Conservation (phyloP, 192 early-diverging fungal species). For the Backusella morwellensis region DNA sequence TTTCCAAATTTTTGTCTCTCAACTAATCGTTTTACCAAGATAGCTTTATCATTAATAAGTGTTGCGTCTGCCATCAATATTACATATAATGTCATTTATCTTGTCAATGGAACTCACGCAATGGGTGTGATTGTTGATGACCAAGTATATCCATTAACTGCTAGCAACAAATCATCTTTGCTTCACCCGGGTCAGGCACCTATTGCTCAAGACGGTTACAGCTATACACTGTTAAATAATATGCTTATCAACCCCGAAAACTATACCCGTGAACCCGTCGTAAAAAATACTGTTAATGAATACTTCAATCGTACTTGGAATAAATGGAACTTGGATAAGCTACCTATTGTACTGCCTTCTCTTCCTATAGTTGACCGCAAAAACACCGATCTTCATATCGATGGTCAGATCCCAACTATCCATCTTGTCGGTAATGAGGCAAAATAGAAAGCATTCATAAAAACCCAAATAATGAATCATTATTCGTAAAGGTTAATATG, state of each 20-base stretch:
- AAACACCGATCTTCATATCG: background rate
- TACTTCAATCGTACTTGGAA: background rate
- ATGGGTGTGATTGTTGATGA: background rate
- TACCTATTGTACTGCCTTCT: constrained; percentile 1
- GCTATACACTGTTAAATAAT: background rate
- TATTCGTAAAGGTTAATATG: background rate
- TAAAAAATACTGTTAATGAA: background rate
- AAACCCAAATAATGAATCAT: background rate
- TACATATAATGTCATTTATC: constrained; percentile 7
- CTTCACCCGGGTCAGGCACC: background rate
- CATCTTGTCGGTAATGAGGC: background rate
- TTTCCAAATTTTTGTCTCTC: background rate
- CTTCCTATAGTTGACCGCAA: constrained; percentile 3
- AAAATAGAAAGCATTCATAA: background rate
- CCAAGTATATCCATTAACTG: background rate
- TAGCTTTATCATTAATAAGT: background rate
- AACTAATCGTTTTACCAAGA: background rate
- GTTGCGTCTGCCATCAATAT: background rate
- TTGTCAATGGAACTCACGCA: background rate
- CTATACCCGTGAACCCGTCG: background rate
- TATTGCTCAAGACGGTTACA: background rate
- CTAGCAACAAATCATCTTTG: background rate
- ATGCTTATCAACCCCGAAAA: background rate
- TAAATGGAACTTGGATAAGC: background rate
- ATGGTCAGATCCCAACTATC: background rate